phyloP scores from a whole-genome alignment of 2,329 filamentous ascomycete genomes.

The Stachybotrys chartarum region DNA sequence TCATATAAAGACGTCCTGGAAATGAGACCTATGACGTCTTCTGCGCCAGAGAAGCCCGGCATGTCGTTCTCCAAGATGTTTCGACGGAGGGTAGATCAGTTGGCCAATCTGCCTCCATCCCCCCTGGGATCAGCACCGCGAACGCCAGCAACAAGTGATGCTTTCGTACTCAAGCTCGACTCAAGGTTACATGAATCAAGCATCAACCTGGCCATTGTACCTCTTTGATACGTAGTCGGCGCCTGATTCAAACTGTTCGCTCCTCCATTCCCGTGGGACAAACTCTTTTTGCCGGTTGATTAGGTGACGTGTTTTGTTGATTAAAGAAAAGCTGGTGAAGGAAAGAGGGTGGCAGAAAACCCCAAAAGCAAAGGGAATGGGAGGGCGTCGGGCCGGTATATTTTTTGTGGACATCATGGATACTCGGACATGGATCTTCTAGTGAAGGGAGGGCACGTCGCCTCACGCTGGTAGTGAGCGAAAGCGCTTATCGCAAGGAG shows the following conservation, averaged over 20 bases:
- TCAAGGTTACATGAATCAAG: too few relatives aligned
- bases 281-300: constrained; percentile 26
- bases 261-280: constrained; percentile 21
- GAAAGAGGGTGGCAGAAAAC: constrained; percentile 27
- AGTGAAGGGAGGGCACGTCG: constrained; percentile 15
- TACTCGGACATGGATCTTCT: constrained; percentile 50
- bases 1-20: too few relatives aligned
- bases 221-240: too few relatives aligned
- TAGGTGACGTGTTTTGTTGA: constrained; percentile 27
- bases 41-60: too few relatives aligned
- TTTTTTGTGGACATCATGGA: constrained; percentile 53
- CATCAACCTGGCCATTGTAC: too few relatives aligned
- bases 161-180: too few relatives aligned
- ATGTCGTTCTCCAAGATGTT: too few relatives aligned
- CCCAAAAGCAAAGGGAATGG: constrained; percentile 39
- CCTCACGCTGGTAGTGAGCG: constrained; percentile 11
- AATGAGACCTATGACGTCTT: too few relatives aligned
- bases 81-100: too few relatives aligned
- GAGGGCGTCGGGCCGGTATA: constrained; percentile 51
- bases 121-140: too few relatives aligned
- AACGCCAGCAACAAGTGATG: too few relatives aligned
- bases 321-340: constrained; percentile 30
- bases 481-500: constrained; percentile 73
- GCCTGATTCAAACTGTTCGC: constrained; percentile 6
- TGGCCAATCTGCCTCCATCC: too few relatives aligned